Percentiles rank a stretch among this genome's conserved stretches.
Conservation (phyloP, 2,329 filamentous ascomycete species). For the Clonostachys rhizophaga region DNA sequence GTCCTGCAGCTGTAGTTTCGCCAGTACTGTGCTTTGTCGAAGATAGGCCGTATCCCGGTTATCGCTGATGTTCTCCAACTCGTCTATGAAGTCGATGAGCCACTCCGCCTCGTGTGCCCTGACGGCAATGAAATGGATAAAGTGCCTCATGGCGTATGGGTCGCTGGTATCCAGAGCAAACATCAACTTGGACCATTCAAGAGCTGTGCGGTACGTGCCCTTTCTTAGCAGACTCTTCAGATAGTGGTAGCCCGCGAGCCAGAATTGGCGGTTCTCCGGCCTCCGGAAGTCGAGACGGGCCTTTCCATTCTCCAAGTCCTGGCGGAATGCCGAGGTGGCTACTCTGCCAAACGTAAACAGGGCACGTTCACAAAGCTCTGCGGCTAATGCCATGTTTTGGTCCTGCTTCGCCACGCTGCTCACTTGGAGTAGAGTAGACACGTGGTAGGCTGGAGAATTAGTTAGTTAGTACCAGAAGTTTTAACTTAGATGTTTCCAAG, state of each 20-base stretch:
- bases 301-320: conserved; percentile 69
- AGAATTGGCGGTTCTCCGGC: conserved; percentile 88
- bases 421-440: conserved; percentile 89
- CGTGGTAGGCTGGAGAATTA: conserved; percentile 65
- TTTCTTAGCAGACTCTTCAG: conserved; percentile 81
- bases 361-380: conserved; percentile 84
- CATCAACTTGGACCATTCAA: conserved; percentile 89
- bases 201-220: conserved; percentile 88
- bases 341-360: conserved; percentile 92
- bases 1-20: conserved; percentile 68
- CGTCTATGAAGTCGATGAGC: conserved; percentile 64
- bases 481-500: background rate
- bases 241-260: conserved; percentile 85
- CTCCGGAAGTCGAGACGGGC: conserved; percentile 77
- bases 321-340: conserved; percentile 75
- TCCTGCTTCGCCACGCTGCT: conserved; percentile 91
- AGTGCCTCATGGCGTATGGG: conserved; percentile 76
- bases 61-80: conserved; percentile 24
- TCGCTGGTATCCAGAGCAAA: conserved; percentile 72
- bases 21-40: conserved; percentile 71
- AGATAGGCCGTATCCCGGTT: conserved; percentile 58
- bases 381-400: conserved; percentile 78
- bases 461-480: background rate
- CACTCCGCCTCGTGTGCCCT: conserved; percentile 72
- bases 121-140: conserved; percentile 82